Percentiles rank a stretch among this genome's conserved stretches.
phyloP scores from a whole-genome alignment of 2,329 filamentous ascomycete genomes.

The Diaporthe vexans region DNA sequence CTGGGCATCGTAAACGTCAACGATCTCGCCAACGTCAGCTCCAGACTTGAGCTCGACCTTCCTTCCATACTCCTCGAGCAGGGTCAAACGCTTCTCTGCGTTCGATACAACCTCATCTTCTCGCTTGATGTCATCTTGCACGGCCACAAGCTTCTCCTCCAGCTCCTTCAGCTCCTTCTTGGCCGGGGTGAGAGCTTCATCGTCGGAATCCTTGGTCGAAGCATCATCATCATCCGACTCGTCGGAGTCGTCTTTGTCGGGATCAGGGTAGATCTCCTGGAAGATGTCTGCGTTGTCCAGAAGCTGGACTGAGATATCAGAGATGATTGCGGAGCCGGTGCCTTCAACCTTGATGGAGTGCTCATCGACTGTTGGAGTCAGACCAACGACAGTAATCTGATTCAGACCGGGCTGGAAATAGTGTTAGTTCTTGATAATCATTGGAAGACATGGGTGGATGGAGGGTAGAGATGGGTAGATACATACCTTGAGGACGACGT shows the following conservation, averaged over 20 bases:
- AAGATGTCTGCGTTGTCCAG: constrained; percentile 69
- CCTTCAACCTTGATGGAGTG: constrained; percentile 73
- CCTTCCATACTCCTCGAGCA: constrained; percentile 58
- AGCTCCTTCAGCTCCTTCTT: constrained; percentile 49
- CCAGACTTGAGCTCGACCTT: constrained; percentile 52
- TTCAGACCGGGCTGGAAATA: constrained; percentile 64
- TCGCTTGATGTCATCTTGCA: constrained; percentile 49
- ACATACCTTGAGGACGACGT: constrained; percentile 62
- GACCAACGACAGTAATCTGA: constrained; percentile 67
- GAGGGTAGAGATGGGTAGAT: background rate
- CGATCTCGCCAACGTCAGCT: constrained; percentile 52
- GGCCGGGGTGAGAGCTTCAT: constrained; percentile 38
- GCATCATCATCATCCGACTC: constrained; percentile 46
- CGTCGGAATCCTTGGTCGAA: constrained; percentile 43
- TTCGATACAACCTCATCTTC: constrained; percentile 51
- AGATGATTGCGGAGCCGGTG: constrained; percentile 69
- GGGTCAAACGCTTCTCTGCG: constrained; percentile 55
- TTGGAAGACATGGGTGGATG: background rate
- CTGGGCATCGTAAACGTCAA: constrained; percentile 59
- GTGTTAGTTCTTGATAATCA: background rate
- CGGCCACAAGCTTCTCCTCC: constrained; percentile 49
- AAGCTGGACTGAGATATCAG: constrained; percentile 73
- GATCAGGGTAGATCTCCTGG: constrained; percentile 66
- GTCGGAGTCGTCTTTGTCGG: constrained; percentile 53
- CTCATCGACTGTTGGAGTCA: constrained; percentile 67